Base-by-base conservation (phyloP, 75 land plant genomes). In the Pinus taeda region DNA sequence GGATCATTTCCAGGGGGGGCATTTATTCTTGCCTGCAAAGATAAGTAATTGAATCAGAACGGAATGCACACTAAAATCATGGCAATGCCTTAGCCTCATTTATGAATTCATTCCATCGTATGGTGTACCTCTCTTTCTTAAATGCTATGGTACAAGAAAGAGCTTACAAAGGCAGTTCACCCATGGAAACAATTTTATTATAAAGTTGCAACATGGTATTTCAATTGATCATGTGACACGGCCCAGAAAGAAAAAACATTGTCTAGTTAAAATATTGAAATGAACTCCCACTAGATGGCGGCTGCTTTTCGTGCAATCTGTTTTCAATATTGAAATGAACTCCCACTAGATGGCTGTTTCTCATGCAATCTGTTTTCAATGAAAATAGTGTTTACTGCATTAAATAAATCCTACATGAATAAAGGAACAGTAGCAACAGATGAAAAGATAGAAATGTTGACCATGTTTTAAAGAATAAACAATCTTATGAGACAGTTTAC, bases 1-100 rank as follows among this genome's bases (percentile, higher is more conserved):
- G 96, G 91, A 3, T 86, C 90, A 79, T 85, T 78, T 20, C 97
- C 97, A 37, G 76, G 57, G 58, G 98, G 98, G 69, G 90, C 59
- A 71, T 94, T 86, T 30, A 96, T 74, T 58, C 79, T 71, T 75
- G 85, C 87, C 98, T 93, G 90, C 77, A 85, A 67, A 42, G 13
- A 65, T 33, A 33, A 65, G 4, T 20, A 42, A 69, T 9, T 9
- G 42, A 69, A n/a, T 3, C 11, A 39, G 71, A n/a, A 39, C 20
- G 20, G 22, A 20, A 69, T 42, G 24, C 71, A 42, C 53, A 20
- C 45, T 69, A 20, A 20, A 42, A 42, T 42, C 53, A 69, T 53
- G 42, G 7, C n/a, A 11, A 69, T 69, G 2, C 6, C 53, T 15
- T 9, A 18, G 21, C 42, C 45, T 67, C 15, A 36, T 6, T 26